A percentile compares a stretch with the other conserved stretches of the same genome.
Conservation (phyloP, 163 green algal genomes). For the Scenedesmus sp. region DNA sequence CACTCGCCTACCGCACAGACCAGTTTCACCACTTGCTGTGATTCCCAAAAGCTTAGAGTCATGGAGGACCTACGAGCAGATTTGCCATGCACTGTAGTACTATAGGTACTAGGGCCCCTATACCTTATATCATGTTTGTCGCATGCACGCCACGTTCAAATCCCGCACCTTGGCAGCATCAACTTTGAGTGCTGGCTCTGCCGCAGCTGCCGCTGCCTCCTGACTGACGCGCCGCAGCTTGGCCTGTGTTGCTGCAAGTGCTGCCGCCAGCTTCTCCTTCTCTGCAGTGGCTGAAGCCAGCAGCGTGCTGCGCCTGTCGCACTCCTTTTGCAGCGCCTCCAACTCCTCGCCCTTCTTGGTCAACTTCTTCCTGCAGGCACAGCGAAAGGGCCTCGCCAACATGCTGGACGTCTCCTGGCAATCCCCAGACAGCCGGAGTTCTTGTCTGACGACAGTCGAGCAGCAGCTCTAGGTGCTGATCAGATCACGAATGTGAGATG, state of each 20-base stretch:
- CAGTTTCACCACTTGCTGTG: no score
- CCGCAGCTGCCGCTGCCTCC: constrained; percentile 22
- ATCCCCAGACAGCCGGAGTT: no score
- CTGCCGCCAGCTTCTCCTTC: constrained; percentile 42
- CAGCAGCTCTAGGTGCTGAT: no score
- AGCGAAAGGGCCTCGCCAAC: not conserved
- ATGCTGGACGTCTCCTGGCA: no score
- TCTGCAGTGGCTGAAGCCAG: constrained; percentile 49
- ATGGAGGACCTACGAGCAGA: no score
- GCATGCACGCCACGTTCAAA: not conserved
- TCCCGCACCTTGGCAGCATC: constrained; percentile 32
- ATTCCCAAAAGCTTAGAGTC: no score
- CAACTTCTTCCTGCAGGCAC: constrained; percentile 63
- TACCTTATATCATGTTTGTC: no score
- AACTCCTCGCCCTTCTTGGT: constrained; percentile 63
- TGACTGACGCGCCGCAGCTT: constrained; percentile 52
- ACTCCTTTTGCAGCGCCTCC: constrained; percentile 62
- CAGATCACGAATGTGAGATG: no score
- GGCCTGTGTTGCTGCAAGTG: constrained; percentile 42
- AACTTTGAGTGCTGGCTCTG: not conserved
- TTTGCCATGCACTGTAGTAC: no score
- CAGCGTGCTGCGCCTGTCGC: constrained; percentile 53
- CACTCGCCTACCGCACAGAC: no score
- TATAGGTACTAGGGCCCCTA: no score
- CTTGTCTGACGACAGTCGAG: no score